Percentiles rank a stretch among this genome's conserved stretches.
Evolutionary conservation across 331 rosid genomes (phyloP).

Genomic region (Stylosanthes scabra): DNA sequence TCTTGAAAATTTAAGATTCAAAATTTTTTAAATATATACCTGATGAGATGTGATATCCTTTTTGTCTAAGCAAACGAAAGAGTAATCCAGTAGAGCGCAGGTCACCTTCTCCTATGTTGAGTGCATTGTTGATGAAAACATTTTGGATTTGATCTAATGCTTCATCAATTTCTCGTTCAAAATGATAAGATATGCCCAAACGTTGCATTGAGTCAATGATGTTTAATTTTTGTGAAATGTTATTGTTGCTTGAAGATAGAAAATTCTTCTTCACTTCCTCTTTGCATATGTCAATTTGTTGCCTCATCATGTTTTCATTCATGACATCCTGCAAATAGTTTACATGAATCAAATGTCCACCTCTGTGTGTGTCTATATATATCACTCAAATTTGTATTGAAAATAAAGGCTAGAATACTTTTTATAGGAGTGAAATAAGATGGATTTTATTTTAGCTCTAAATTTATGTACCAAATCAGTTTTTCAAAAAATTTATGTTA

Average conservation of each 20-base stretch:
- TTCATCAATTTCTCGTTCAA: conserved; percentile 26
- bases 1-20: too few relatives aligned
- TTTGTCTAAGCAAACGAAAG: conserved; percentile 44
- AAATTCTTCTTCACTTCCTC: conserved; percentile 14
- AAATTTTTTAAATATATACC: neutral
- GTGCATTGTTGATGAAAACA: neutral
- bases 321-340: neutral
- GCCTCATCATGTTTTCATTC: neutral
- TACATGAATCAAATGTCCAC: neutral
- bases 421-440: too few relatives aligned
- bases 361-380: too few relatives aligned
- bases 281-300: neutral
- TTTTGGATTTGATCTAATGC: conserved; percentile 7
- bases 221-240: conserved; percentile 23
- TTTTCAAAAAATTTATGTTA: too few relatives aligned
- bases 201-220: conserved; percentile 39
- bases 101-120: neutral
- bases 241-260: neutral
- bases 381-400: neutral
- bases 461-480: too few relatives aligned
- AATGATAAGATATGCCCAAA: conserved; percentile 29
- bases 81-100: conserved; percentile 21
- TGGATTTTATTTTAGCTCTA: too few relatives aligned
- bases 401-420: too few relatives aligned
- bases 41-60: conserved; percentile 27